Conservation (phyloP, 345 rosid species). For the Iberis pinnata region DNA sequence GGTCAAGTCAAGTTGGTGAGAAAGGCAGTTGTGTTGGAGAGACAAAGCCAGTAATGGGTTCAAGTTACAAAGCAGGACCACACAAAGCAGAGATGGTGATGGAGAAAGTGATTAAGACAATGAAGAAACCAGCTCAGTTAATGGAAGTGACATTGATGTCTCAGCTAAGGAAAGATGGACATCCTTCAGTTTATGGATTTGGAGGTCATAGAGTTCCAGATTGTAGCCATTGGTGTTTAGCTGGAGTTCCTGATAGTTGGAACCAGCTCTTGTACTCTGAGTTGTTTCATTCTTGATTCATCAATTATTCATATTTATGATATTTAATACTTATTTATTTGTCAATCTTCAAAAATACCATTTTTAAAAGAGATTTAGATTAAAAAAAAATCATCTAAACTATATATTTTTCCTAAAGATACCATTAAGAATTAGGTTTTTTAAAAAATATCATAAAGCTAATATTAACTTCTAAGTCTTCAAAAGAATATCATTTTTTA, state of each 20-base stretch:
- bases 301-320: too few species aligned
- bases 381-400: too few species aligned
- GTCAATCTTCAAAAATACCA: too few species aligned
- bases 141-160: conserved; percentile 31
- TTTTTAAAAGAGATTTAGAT: too few species aligned
- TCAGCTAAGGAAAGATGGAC: conserved; percentile 37
- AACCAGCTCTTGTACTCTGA: conserved; percentile 31
- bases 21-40: conserved; percentile 39
- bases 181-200: conserved; percentile 26
- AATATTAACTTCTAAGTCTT: too few species aligned
- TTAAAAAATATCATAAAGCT: too few species aligned
- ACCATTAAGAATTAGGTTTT: too few species aligned
- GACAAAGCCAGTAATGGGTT: conserved; percentile 33
- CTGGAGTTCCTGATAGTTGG: conserved; percentile 36
- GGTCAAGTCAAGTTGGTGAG: conserved; percentile 42
- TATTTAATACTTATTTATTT: too few species aligned
- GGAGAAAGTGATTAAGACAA: conserved; percentile 24
- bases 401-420: too few species aligned
- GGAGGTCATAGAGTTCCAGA: conserved; percentile 26
- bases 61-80: conserved; percentile 34
- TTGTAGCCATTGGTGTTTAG: conserved; percentile 38
- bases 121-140: conserved; percentile 23
- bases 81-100: conserved; percentile 41
- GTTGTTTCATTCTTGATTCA: conserved; percentile 16
- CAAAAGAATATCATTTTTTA: too few species aligned